Evolutionary conservation across 202 grass and related monocot species (phyloP).

Genomic region (Tripidium arundinaceum): DNA sequence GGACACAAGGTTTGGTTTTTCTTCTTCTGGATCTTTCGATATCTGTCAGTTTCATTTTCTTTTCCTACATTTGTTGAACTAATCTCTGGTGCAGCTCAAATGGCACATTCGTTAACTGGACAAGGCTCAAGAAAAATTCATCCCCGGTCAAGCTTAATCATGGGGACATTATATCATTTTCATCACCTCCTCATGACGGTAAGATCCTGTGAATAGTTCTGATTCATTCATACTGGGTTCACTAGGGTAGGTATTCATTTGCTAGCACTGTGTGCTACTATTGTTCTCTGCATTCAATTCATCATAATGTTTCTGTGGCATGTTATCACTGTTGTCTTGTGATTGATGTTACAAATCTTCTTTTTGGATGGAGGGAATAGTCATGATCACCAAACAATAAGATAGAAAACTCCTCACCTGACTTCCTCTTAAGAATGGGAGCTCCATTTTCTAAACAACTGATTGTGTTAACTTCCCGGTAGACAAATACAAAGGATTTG

Average conservation of each 20-base stretch:
- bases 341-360: neutral
- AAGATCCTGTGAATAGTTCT: slow-evolving; percentile 1
- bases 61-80: slow-evolving; percentile 14
- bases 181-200: slow-evolving; percentile 56
- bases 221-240: neutral
- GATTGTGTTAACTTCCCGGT: slow-evolving; percentile 60
- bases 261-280: neutral
- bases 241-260: neutral
- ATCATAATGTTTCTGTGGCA: neutral
- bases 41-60: neutral
- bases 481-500: slow-evolving; percentile 84
- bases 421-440: slow-evolving; percentile 61
- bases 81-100: slow-evolving; percentile 61
- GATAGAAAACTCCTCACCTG: slow-evolving; percentile 55
- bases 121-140: slow-evolving; percentile 47
- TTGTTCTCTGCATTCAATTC: neutral
- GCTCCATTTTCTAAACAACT: slow-evolving; percentile 34
- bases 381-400: slow-evolving; percentile 2
- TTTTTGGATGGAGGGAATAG: too few species aligned
- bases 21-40: slow-evolving; percentile 17
- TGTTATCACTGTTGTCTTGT: neutral
- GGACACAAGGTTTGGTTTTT: slow-evolving; percentile 65
- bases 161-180: slow-evolving; percentile 80
- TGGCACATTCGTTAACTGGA: slow-evolving; percentile 84
- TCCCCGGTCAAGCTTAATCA: slow-evolving; percentile 62